Conservation (phyloP, 352 stramenopile genomes). For the Phytopythium boreale region DNA sequence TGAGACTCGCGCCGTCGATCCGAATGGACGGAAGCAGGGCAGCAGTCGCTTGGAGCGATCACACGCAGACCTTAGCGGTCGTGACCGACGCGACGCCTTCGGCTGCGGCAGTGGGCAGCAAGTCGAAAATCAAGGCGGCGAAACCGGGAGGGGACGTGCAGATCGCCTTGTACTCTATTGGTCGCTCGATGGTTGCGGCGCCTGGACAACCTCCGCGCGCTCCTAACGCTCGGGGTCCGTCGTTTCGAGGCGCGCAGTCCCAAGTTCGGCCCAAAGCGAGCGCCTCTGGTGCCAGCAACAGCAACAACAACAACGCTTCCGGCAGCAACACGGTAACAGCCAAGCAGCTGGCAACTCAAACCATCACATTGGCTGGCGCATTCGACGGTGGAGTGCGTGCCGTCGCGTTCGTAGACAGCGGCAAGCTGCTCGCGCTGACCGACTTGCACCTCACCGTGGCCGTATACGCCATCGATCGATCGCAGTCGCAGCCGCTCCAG, state of each 20-base stretch:
- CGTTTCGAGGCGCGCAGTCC: neutral
- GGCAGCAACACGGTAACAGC: slow-evolving; percentile 4
- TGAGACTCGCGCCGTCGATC: slow-evolving; percentile 18
- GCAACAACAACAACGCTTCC: no score
- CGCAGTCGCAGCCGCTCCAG: slow-evolving; percentile 9
- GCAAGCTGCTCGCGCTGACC: slow-evolving; percentile 22
- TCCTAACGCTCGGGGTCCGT: slow-evolving; percentile 6
- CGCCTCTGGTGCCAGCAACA: neutral
- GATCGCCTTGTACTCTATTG: slow-evolving; percentile 26
- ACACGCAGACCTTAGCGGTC: slow-evolving; percentile 10
- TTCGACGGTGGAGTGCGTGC: slow-evolving; percentile 11
- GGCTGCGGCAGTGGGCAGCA: neutral
- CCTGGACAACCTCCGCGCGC: neutral
- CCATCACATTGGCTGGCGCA: neutral
- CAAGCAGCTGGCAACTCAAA: slow-evolving; percentile 7
- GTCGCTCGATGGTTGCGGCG: slow-evolving; percentile 1
- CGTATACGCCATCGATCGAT: slow-evolving; percentile 12
- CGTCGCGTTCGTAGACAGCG: slow-evolving; percentile 22
- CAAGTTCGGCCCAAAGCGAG: neutral
- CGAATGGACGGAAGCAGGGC: slow-evolving; percentile 8
- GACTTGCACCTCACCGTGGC: slow-evolving; percentile 22
- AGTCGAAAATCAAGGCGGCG: neutral
- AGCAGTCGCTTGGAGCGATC: slow-evolving; percentile 9
- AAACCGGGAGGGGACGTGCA: neutral
- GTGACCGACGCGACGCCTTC: slow-evolving; percentile 9